A percentile compares a stretch with the other conserved stretches of the same genome.
These are phyloP conservation scores for Botryotinia calthae DNA, from an alignment of 2,329 filamentous ascomycete species.

Conservation along the genomic window DNA sequence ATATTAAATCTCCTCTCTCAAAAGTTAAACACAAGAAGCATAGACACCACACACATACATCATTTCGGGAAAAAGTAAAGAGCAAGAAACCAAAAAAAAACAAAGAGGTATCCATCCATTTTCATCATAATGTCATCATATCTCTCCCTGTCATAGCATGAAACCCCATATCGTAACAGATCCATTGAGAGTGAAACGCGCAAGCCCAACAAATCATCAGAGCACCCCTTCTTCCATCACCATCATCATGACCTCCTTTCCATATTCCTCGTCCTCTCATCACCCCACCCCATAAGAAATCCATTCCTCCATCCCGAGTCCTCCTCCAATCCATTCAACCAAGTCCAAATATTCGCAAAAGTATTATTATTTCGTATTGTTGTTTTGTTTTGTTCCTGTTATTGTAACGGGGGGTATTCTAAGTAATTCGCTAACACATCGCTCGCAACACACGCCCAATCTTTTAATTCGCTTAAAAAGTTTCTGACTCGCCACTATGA, in stretches of 20 bases:
- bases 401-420: slow-evolving; percentile 10
- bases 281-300: background rate
- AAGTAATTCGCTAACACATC: background rate
- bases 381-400: slow-evolving; percentile 1
- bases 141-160: background rate
- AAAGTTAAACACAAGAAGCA: slow-evolving; percentile 4
- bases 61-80: background rate
- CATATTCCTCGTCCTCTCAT: background rate
- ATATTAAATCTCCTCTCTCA: background rate
- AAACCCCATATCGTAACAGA: background rate
- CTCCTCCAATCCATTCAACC: background rate
- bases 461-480: slow-evolving; percentile 45
- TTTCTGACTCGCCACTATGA: slow-evolving; percentile 48
- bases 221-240: background rate
- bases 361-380: slow-evolving; percentile 11
- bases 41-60: background rate
- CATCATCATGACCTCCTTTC: background rate
- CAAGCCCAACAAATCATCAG: background rate
- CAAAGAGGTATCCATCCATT: slow-evolving; percentile 1
- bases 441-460: background rate
- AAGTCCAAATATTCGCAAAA: background rate
- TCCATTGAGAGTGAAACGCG: background rate
- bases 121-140: slow-evolving; percentile 9
- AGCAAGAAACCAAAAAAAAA: background rate
- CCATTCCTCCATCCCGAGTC: background rate